These are phyloP conservation scores for Ligustrum vulgare DNA, from an alignment of 257 asterid genomes.

Conservation along the genomic window DNA sequence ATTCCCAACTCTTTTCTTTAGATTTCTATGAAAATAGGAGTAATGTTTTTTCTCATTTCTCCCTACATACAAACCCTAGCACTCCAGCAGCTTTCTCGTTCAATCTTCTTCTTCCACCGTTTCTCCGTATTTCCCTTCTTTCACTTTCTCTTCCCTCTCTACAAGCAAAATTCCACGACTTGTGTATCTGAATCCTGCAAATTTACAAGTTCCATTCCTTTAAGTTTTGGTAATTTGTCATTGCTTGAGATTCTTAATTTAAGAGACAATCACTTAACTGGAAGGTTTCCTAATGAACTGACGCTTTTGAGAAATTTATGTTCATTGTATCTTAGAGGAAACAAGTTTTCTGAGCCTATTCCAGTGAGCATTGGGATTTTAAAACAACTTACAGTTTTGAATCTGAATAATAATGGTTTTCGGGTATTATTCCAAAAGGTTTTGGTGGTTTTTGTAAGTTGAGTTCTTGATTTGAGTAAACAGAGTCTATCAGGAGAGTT, in stretches of 20 bases:
- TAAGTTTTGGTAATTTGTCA: conserved; percentile 41
- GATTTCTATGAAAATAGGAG: too few relatives aligned
- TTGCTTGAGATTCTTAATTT: conserved; percentile 50
- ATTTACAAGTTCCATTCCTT: conserved; percentile 48
- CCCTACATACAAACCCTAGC: too few relatives aligned
- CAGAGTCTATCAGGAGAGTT: conserved; percentile 59
- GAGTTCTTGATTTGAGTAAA: conserved; percentile 59
- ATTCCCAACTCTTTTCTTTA: too few relatives aligned
- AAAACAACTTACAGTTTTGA: conserved; percentile 50
- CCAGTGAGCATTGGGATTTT: conserved; percentile 46
- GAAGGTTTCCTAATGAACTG: conserved; percentile 47
- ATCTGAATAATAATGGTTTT: conserved; percentile 62
- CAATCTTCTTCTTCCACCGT: too few relatives aligned
- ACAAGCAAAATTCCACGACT: too few relatives aligned
- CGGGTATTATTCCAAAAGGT: conserved; percentile 49
- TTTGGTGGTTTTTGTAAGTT: conserved; percentile 61
- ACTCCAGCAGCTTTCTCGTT: too few relatives aligned
- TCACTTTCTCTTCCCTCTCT: too few relatives aligned
- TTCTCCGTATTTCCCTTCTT: too few relatives aligned
- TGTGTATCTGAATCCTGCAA: too few relatives aligned
- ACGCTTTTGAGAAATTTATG: conserved; percentile 53
- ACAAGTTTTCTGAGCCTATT: conserved; percentile 50
- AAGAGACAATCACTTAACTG: conserved; percentile 44
- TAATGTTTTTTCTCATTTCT: too few relatives aligned
- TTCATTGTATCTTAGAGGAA: conserved; percentile 52